These are phyloP conservation scores for Cetradonia linearis DNA, from an alignment of 495 filamentous ascomycete species.

Conservation along the genomic window DNA sequence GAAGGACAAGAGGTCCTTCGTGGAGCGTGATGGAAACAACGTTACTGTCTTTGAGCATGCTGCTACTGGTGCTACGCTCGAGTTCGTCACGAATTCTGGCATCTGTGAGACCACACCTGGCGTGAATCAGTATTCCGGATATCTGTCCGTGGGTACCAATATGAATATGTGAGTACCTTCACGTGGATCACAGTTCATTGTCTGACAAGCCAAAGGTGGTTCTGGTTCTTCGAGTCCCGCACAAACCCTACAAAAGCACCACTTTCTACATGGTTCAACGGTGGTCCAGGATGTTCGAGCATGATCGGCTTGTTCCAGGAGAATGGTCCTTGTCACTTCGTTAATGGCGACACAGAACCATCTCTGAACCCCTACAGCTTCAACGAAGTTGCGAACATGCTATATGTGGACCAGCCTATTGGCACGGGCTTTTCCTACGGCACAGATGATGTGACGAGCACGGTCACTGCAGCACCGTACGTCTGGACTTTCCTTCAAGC, in stretches of 20 bases:
- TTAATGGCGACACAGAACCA: conserved; percentile 37
- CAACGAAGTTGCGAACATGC: conserved; percentile 52
- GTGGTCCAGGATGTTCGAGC: conserved; percentile 44
- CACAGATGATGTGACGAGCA: conserved; percentile 38
- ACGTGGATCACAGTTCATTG: neutral
- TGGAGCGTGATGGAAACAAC: conserved; percentile 35
- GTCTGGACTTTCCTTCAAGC: conserved; percentile 48
- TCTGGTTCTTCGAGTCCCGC: conserved; percentile 39
- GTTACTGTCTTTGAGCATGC: conserved; percentile 46
- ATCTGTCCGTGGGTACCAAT: conserved; percentile 41
- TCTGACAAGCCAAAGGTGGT: conserved; percentile 12
- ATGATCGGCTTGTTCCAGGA: conserved; percentile 50
- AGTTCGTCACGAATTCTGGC: conserved; percentile 47
- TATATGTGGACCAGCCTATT: conserved; percentile 49
- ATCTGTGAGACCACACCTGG: conserved; percentile 47
- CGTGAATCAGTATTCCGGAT: conserved; percentile 48
- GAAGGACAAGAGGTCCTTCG: conserved; percentile 36
- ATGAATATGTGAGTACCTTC: conserved; percentile 38
- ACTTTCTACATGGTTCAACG: conserved; percentile 46
- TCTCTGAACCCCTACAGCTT: conserved; percentile 48
- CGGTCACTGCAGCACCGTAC: conserved; percentile 41
- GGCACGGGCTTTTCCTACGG: conserved; percentile 48
- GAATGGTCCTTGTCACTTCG: conserved; percentile 47
- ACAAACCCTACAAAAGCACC: conserved; percentile 41
- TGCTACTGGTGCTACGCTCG: conserved; percentile 39